Evolutionary conservation across 2,329 filamentous ascomycete species (phyloP).

Genomic region (Knufia fluminis): DNA sequence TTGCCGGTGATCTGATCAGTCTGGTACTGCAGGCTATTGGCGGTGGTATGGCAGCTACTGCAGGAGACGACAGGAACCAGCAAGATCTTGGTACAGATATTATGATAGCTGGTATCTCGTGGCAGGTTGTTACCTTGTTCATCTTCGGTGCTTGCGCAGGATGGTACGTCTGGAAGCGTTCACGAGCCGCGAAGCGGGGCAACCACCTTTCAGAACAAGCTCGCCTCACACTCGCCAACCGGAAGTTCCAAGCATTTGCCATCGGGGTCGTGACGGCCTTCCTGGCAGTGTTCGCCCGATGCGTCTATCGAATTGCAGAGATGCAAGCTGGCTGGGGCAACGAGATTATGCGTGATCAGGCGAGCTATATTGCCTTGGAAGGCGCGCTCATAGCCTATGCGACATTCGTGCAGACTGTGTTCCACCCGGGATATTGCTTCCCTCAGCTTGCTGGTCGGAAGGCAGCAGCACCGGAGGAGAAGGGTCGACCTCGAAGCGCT

Average conservation of each 20-base stretch:
- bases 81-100: slow-evolving; percentile 44
- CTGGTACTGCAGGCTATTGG: slow-evolving; percentile 50
- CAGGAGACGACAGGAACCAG: slow-evolving; percentile 29
- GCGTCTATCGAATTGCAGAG: slow-evolving; percentile 42
- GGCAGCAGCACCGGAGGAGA: background rate
- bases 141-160: slow-evolving; percentile 24
- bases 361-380: slow-evolving; percentile 43
- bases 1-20: slow-evolving; percentile 49
- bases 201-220: slow-evolving; percentile 12
- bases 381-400: slow-evolving; percentile 26
- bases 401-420: slow-evolving; percentile 15
- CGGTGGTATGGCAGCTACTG: slow-evolving; percentile 46
- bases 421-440: slow-evolving; percentile 20
- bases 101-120: slow-evolving; percentile 49
- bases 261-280: slow-evolving; percentile 11
- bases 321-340: slow-evolving; percentile 39
- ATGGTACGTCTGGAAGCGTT: slow-evolving; percentile 14
- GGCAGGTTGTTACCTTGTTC: slow-evolving; percentile 45
- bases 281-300: slow-evolving; percentile 26
- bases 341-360: slow-evolving; percentile 39
- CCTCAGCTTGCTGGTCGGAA: slow-evolving; percentile 8
- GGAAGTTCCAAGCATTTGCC: slow-evolving; percentile 16
- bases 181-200: slow-evolving; percentile 13
- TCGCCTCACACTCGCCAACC: background rate
- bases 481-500: background rate